phyloP scores from a whole-genome alignment of 208 protist genomes.

The Crithidia acanthocephali region DNA sequence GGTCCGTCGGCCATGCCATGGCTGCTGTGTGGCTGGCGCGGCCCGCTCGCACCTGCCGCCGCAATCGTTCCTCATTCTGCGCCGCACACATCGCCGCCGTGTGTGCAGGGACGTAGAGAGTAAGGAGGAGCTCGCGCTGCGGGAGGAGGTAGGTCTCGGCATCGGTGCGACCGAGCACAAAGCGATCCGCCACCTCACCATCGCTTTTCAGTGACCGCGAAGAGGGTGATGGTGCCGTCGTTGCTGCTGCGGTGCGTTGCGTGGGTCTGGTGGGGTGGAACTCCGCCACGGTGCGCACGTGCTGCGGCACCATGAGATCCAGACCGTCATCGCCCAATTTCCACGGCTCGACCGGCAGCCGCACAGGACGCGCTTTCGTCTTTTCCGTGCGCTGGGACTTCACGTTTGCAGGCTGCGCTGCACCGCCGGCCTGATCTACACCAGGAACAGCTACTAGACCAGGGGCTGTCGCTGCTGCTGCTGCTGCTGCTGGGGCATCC shows the following conservation, averaged over 20 bases:
- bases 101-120: slow-evolving; percentile 50
- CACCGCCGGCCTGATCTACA: neutral
- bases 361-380: neutral
- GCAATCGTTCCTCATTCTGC: slow-evolving; percentile 62
- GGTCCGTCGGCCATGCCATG: slow-evolving; percentile 40
- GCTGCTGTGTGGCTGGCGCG: slow-evolving; percentile 21
- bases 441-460: no score
- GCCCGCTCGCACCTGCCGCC: slow-evolving; percentile 45
- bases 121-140: slow-evolving; percentile 78
- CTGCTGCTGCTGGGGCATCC: neutral
- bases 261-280: neutral
- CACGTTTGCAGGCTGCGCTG: no score
- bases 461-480: neutral
- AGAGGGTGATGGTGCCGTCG: neutral
- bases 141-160: slow-evolving; percentile 79
- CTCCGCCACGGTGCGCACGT: slow-evolving; percentile 60
- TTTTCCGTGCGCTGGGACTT: neutral
- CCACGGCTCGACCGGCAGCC: slow-evolving; percentile 52
- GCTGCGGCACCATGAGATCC: slow-evolving; percentile 52
- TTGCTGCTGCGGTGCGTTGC: neutral
- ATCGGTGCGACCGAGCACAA: slow-evolving; percentile 51
- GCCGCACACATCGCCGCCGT: slow-evolving; percentile 49
- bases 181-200: neutral
- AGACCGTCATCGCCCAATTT: slow-evolving; percentile 58
- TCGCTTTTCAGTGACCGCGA: no score